Evolutionary conservation across 345 rosid genomes (phyloP), one percentile per base, ranked within the genome.

Genomic region (Hypericum perforatum): DNA sequence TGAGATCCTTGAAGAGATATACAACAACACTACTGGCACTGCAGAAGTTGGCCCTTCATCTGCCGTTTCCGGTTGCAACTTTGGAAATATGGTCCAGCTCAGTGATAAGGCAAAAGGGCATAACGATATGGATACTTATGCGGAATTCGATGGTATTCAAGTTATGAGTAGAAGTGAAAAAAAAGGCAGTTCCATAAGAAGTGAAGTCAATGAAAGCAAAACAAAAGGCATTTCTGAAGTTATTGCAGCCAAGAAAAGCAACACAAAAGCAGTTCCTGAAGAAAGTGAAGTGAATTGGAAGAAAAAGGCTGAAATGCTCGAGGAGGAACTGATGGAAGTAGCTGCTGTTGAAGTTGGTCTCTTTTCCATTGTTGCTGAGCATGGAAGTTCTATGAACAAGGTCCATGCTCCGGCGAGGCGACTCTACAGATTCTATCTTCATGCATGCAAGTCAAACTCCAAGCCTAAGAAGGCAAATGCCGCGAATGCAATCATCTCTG

Each of bases 331-430:
- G 50, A 79, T 79, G 72, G 98, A 87, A 79, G 78, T 96, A 61
- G 98, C 96, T 7, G 89, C 77, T 57, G 62, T 86, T 48, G 96
- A 91, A 78, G 81, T 78, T 57, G 86, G 89, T 51, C 76, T 91
- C 61, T 91, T 87, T 72, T 84, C 96, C 5, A 79, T 91, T 40
- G 81, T 78, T 29, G 88, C 98, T 56, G 98, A 91, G 67, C 98
- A 91, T 57, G 89, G 95, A 22, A 81, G 92, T 74, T 91, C 98
- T 14, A 63, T 63, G 64, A 75, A 67, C 53, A 91, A 91, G 74
- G 83, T 86, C 58, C 87, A 84, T 60, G 86, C 94, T 37, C 89
- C 98, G 8, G 96, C 96, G 56, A 80, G 96, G 57, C 89, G 96
- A 43, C 92, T 91, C 41, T 71, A 85, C 43, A 81, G 98, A 73